Conservation (phyloP, 2,329 filamentous ascomycete species). For the Neofusicoccum laricinum region DNA sequence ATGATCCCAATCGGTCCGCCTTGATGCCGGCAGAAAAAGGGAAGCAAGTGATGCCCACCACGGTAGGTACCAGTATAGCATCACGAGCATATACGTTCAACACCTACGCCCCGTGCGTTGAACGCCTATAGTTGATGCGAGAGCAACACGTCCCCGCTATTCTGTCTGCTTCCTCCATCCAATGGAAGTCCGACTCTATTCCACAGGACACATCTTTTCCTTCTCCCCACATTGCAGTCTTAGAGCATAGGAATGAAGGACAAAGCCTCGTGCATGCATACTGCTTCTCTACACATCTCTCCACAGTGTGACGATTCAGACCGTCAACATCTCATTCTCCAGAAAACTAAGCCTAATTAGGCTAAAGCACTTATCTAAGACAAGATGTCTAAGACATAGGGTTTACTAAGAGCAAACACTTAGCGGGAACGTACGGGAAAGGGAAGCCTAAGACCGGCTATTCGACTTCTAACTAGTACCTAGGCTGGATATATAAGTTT, state of each 20-base stretch:
- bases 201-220: constrained; percentile 13
- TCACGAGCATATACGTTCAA: constrained; percentile 23
- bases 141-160: constrained; percentile 18
- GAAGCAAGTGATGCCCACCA: neutral
- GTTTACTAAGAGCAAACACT: too few species aligned
- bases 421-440: too few species aligned
- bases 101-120: constrained; percentile 17
- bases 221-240: neutral
- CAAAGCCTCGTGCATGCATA: neutral
- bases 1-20: neutral
- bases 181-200: constrained; percentile 18
- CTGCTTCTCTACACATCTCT: neutral
- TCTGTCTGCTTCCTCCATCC: constrained; percentile 15
- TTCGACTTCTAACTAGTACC: too few species aligned
- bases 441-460: too few species aligned
- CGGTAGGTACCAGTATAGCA: constrained; percentile 8
- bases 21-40: neutral
- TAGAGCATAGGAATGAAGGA: neutral
- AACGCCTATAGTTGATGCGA: constrained; percentile 24
- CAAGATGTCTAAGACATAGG: too few species aligned
- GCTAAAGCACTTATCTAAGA: too few species aligned
- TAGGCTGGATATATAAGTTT: too few species aligned
- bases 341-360: too few species aligned
- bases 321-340: too few species aligned
- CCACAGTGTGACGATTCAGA: too few species aligned